Base-by-base conservation (phyloP, 2,329 filamentous ascomycete genomes). In the Penicillium thymicola region DNA sequence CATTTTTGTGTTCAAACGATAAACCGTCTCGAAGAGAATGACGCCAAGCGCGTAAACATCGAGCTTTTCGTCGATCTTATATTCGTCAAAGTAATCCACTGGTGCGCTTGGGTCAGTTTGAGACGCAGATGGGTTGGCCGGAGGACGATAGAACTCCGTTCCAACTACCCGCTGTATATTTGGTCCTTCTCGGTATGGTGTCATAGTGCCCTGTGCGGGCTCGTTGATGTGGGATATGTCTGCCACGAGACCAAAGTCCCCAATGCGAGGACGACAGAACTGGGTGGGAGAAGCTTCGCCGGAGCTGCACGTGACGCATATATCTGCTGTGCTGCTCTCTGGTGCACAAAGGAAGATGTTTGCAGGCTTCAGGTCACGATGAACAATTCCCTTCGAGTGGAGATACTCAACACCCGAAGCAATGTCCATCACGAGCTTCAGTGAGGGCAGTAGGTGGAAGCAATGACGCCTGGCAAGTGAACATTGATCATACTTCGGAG, bases 311-410 rank as follows among this genome's bases (percentile, higher is more conserved):
- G 75, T 62, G 10, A 65, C 62, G 62, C 83, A 85, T 0, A 63
- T 68, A 1, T 75, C 72, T 1, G 81, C 64, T 42, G 81, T 72
- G n/a, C 81, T 73, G 21, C 75, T 78, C 18, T 81, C 78, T 4
- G 77, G 70, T 0, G 75, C 73, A 2, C 81, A 82, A 0, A 89
- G 74, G 69, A 89, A 88, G 28, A 89, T 82, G 61, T 89, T 89
- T 3, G 82, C 83, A 0, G 86, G 86, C 64, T 89, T 89, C 23
- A 89, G 75, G 65, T 89, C 86, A 10, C 86, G 82, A 64, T 89
- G 86, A 0, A 88, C 79, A 46, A 89, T 81, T 6, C 79, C 78
- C 57, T 84, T 78, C 0, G 76, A 72, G 63, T 89, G 86, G 2
- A 89, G 76, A 63, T 89, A 88, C 55, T 85, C 79, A 3, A 89